These are phyloP conservation scores for Tetradesmus lagerheimii DNA, from an alignment of 139 green algal species.

Conservation along the genomic window DNA sequence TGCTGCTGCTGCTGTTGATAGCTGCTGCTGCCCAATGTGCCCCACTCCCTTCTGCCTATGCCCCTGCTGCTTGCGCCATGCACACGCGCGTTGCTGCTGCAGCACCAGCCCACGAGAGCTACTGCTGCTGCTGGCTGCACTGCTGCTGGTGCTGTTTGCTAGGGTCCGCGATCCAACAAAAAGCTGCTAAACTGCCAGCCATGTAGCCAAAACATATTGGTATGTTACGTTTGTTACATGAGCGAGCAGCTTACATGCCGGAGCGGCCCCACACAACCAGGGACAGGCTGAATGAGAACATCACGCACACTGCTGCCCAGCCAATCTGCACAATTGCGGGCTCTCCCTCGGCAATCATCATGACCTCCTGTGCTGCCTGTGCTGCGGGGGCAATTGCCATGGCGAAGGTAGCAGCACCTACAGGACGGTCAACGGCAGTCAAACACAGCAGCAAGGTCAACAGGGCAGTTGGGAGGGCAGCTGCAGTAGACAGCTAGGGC, in stretches of 20 bases:
- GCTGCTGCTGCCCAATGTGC: background rate
- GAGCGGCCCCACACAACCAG: constrained; percentile 93
- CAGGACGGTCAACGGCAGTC: constrained; percentile 38
- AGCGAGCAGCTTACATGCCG: constrained; percentile 75
- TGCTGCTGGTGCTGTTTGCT: background rate
- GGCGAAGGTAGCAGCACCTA: constrained; percentile 66
- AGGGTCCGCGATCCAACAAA: background rate
- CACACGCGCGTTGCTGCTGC: background rate
- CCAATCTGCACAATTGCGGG: constrained; percentile 87
- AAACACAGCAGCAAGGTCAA: background rate
- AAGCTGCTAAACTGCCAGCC: background rate
- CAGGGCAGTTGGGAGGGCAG: background rate
- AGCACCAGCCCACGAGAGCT: background rate
- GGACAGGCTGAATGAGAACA: constrained; percentile 93
- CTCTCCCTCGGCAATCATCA: constrained; percentile 89
- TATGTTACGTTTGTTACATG: background rate
- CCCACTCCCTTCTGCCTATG: background rate
- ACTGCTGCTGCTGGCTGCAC: background rate
- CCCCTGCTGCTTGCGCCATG: background rate
- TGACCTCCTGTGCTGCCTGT: constrained; percentile 85
- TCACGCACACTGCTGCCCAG: constrained; percentile 86
- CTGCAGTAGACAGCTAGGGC: background rate
- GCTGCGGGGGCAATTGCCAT: constrained; percentile 76
- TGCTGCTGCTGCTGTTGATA: background rate
- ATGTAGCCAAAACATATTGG: background rate